A percentile compares a stretch with the other conserved stretches of the same genome.
phyloP scores from a whole-genome alignment of 169 alveolate genomes.

The Plasmodium coatneyi region DNA sequence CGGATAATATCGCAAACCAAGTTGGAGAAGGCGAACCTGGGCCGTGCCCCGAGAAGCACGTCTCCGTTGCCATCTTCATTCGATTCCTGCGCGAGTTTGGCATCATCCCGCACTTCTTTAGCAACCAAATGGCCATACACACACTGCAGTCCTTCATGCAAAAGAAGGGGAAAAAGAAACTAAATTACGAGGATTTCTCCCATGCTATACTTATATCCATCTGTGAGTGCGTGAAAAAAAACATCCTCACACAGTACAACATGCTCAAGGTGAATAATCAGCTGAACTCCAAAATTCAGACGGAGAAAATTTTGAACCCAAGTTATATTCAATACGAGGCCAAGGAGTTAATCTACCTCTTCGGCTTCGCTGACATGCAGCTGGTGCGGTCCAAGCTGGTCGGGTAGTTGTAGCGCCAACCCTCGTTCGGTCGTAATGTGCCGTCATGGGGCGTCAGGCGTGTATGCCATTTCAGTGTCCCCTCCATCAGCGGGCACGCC shows the following conservation, averaged over 20 bases:
- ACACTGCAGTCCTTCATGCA: slow-evolving; percentile 21
- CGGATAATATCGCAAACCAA: background rate
- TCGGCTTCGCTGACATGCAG: slow-evolving; percentile 59
- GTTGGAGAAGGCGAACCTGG: background rate
- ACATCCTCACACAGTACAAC: slow-evolving; percentile 60
- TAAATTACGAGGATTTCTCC: slow-evolving; percentile 66
- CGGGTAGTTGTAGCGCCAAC: background rate
- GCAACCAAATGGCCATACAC: slow-evolving; percentile 12
- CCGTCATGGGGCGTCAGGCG: background rate
- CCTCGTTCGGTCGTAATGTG: background rate
- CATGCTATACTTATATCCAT: slow-evolving; percentile 63
- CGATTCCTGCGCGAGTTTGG: slow-evolving; percentile 83
- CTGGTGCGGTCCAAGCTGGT: slow-evolving; percentile 51
- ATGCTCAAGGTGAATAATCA: slow-evolving; percentile 35
- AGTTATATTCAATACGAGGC: slow-evolving; percentile 63
- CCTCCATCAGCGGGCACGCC: background rate
- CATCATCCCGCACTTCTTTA: slow-evolving; percentile 81
- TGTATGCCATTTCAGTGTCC: background rate
- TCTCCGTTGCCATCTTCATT: slow-evolving; percentile 79
- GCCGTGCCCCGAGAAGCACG: background rate
- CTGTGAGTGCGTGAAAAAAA: slow-evolving; percentile 73
- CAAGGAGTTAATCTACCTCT: slow-evolving; percentile 70
- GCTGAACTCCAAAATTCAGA: slow-evolving; percentile 27
- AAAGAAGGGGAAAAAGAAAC: slow-evolving; percentile 15
- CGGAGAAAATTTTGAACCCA: slow-evolving; percentile 49